Base-by-base conservation (phyloP, 768 basidiomycete species). In the Candolleomyces aberdarensis region DNA sequence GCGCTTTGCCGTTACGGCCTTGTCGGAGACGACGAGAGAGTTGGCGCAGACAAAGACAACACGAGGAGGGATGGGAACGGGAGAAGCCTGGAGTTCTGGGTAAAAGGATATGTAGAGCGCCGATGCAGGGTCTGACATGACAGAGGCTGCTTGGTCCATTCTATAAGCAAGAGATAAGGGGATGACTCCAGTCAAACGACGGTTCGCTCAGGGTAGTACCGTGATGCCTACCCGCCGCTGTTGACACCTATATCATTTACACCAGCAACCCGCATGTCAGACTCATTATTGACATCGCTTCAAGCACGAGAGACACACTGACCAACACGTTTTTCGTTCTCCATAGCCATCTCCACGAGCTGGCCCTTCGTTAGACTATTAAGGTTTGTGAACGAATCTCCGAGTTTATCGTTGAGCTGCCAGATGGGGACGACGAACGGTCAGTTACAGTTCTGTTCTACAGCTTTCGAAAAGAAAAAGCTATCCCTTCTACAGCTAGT, bases 101-200 rank as follows among this genome's bases (percentile, higher is more conserved):
- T 85, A 89, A 80, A 96, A 96, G 20, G 87, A 82, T 65, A 94
- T 88, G 69, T 90, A 90, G 36, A 92, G 81, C 0, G 92, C 88
- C 8, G 88, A 85, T 20, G 83, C 81, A 0, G 89, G 78, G 26
- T 82, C 78, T 15, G 85, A 89, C 64, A 96, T 88, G 41, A 94
- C 87, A 0, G 91, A 94, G 0, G 93, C 92, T 1, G 93, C 89
- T 79, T 95, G 93, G 71, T 96, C 94, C 89, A 96, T 91, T 26
- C 92, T 90, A 53, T 48, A 46, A 57, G 36, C 4, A 29, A 32
- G 15, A 29, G 31, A 54, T 15, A 17, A 5, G 54, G 59, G 59
- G 6, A 26, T 22, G 31, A 36, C 11, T 36, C 36, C 36, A 36
- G 36, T 36, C 36, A 36, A 36, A 36, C 36, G 11, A 36, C 36